Evolutionary conservation across 2,329 filamentous ascomycete genomes (phyloP), one percentile per base, ranked within the genome.

Genomic region (Gliomastix tumulicola): DNA sequence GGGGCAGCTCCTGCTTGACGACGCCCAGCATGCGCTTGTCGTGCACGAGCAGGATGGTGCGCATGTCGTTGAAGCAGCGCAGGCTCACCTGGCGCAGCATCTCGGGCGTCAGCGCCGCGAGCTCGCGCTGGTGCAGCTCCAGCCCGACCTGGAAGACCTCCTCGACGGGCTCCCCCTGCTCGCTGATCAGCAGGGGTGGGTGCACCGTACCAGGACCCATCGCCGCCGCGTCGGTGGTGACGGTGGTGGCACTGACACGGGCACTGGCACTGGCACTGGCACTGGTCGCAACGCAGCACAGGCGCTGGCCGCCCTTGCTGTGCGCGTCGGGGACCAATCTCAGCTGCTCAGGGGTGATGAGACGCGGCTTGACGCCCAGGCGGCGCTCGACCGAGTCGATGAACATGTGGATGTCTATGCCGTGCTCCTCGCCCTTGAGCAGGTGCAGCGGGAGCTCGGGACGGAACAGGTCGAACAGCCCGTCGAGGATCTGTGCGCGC

Each of bases 11-110:
- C 34, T 61, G 53, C 22, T 44, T 51, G 5, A 66, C 41, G 10
- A 66, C 52, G 8, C 60, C 60, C 1, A 66, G 44, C 57, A 66
- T 63, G 4, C 63, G 55, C 40, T 66, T 66, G 43, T 66, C 63
- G 38, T 66, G 63, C 1, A 61, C 54, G 2, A 66, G 41, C 9
- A 65, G 43, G 6, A 66, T 47, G 0, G 61, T 66, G 0, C 61
- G 54, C 43, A 65, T 46, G 37, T 66, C 61, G 30, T 66, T 66
- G 37, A 63, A 57, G 35, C 62, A 63, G 8, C 55, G 48, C 2
- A 62, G 44, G 23, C 54, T 53, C 17, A 66, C 21, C 30, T 64
- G 53, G 1, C 53, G 55, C 7, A 62, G 41, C 6, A 63, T 44
- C 15, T 58, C 49, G 0, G 48, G 45, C 1, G 49, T 44, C 3